These are phyloP conservation scores for Pseudogymnoascus sp. DNA, from an alignment of 2,329 filamentous ascomycete genomes.

Conservation along the genomic window DNA sequence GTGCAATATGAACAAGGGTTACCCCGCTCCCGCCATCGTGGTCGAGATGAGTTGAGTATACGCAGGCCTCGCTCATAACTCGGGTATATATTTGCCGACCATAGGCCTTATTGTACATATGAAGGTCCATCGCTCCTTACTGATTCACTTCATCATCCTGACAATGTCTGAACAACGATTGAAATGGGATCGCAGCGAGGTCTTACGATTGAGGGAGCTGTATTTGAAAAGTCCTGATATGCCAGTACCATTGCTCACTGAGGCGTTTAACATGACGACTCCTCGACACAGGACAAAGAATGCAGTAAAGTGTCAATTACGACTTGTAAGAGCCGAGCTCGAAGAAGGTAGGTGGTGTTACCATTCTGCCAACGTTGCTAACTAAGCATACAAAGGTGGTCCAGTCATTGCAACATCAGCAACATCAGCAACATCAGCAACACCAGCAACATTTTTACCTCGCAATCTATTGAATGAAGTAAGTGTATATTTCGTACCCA, in stretches of 20 bases:
- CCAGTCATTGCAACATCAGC: neutral
- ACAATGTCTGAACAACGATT: neutral
- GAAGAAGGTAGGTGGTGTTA: neutral
- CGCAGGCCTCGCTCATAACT: neutral
- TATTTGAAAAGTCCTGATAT: neutral
- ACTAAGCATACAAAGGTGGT: neutral
- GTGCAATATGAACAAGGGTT: neutral
- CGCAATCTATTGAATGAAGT: neutral
- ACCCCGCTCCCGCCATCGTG: neutral
- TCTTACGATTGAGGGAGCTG: neutral
- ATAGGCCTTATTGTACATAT: too few relatives aligned
- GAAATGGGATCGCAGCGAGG: neutral
- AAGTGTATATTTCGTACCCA: neutral
- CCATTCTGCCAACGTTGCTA: neutral
- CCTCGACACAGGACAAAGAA: neutral
- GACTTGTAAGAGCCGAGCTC: neutral
- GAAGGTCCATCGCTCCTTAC: neutral
- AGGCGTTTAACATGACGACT: neutral
- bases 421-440: neutral
- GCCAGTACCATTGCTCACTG: neutral
- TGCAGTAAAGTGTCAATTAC: neutral
- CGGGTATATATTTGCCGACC: neutral
- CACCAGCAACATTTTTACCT: neutral
- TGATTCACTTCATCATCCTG: neutral
- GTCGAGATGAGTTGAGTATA: neutral